Percentiles rank a stretch among this genome's conserved stretches.
Conservation (phyloP, 2,329 filamentous ascomycete genomes). For the Trichoderma sp. region DNA sequence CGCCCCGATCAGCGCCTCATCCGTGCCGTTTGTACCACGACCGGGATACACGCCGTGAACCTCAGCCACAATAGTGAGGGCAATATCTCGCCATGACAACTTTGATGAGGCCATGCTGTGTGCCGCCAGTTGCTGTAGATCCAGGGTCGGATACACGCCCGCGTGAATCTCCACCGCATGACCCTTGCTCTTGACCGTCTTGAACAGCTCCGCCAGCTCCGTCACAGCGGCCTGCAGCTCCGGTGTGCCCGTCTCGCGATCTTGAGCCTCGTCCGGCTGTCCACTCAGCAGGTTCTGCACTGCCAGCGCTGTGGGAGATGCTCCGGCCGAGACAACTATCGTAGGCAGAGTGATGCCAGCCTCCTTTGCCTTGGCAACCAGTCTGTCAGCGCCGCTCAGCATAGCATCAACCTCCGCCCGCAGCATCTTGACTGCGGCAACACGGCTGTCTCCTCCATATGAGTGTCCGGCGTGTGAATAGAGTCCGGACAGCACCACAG, state of each 20-base stretch:
- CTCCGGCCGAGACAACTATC: conserved; percentile 63
- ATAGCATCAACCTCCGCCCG: conserved; percentile 33
- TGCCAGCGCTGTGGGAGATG: conserved; percentile 64
- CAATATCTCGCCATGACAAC: conserved; percentile 57
- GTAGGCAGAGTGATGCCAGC: conserved; percentile 23
- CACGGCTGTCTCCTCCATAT: conserved; percentile 48
- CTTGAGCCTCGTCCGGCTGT: conserved; percentile 15
- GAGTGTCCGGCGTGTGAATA: conserved; percentile 74
- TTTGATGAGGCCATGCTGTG: conserved; percentile 50
- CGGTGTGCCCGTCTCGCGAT: conserved; percentile 13
- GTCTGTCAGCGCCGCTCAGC: conserved; percentile 27
- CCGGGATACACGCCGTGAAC: conserved; percentile 66
- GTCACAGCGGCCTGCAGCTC: conserved; percentile 25
- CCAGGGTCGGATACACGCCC: conserved; percentile 72
- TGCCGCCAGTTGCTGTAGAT: conserved; percentile 77
- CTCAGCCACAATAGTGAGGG: conserved; percentile 68
- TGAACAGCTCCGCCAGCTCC: conserved; percentile 25
- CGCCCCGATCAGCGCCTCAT: conserved; percentile 67
- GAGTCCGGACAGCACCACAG: conserved; percentile 56
- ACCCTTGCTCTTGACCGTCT: conserved; percentile 34
- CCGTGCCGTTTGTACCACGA: conserved; percentile 46
- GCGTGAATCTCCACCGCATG: conserved; percentile 68
- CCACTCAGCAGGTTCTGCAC: conserved; percentile 28
- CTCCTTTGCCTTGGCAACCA: conserved; percentile 24
- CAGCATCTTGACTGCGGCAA: conserved; percentile 34